Evolutionary conservation across 306 rosid species (phyloP).

Genomic region (Malus asiatica): DNA sequence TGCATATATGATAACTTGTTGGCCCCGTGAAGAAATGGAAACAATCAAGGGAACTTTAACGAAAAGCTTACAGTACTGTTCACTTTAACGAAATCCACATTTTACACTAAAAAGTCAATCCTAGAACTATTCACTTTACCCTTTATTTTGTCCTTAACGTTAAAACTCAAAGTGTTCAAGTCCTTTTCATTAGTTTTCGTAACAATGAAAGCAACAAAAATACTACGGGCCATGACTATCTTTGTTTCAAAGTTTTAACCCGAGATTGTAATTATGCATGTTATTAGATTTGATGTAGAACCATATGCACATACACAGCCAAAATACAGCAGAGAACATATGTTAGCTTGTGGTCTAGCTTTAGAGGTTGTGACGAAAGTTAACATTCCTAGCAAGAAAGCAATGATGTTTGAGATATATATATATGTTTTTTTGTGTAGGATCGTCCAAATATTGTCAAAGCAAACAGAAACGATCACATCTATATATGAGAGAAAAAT

Average conservation of each 20-base stretch:
- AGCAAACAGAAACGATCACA: conserved; percentile 29
- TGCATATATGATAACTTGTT: background rate
- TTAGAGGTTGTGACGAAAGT: background rate
- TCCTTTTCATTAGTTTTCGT: too few species aligned
- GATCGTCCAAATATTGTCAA: conserved; percentile 25
- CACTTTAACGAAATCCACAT: too few species aligned
- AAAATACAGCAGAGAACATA: background rate
- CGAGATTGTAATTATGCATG: background rate
- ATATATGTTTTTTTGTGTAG: background rate
- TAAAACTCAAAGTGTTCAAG: too few species aligned
- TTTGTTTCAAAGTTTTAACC: background rate
- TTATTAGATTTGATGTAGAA: background rate
- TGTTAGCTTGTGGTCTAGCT: background rate
- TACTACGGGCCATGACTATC: background rate
- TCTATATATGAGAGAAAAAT: conserved; percentile 16
- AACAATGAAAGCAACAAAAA: background rate
- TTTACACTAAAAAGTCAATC: too few species aligned
- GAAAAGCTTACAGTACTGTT: too few species aligned
- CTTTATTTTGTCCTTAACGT: too few species aligned
- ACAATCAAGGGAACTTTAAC: background rate
- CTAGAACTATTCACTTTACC: too few species aligned
- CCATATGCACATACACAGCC: background rate
- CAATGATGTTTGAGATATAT: background rate
- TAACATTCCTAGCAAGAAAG: background rate
- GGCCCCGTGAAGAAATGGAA: background rate